Base-by-base conservation (phyloP, 352 stramenopile genomes). In the Globisporangium viniferum region DNA sequence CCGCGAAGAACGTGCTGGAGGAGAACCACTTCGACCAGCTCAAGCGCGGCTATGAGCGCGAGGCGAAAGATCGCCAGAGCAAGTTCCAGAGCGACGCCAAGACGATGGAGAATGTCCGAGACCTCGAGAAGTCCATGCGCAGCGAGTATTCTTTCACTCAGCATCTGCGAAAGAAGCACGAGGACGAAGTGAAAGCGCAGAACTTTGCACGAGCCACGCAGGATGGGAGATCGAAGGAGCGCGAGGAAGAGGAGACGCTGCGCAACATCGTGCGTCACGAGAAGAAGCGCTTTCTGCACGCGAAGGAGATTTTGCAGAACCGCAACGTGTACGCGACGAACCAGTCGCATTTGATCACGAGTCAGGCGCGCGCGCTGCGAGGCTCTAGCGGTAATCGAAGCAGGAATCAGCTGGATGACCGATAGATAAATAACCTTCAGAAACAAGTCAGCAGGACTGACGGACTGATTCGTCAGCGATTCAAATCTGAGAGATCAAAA, bases 1-100 rank as follows among this genome's bases (percentile, higher is more conserved):
- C 89, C 0, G 89, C 89, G 22, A 94, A 94, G 72, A 89, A 78
- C 54, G 81, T 94, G 76, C 73, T 95, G 5, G 88, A 96, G 58
- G 85, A 92, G 66, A 91, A 82, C 46, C 84, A 92, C 65, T 93
- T 92, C 33, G 77, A 88, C 46, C 81, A 90, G 44, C 79, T 87
- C 31, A 72, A 82, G 63, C 67, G 75, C 12, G 84, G 87, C 33
- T 75, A 73, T 1, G 89, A 95, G 56, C 74, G 89, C 5, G 78
- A 87, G 44, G 86, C 80, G 0, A 69, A 73, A 10, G 73, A 76
- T 1, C 79, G 82, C 8, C 88, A 96, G 67, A 63, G 56, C 8
- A 81, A 72, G 8, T 76, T 79, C 36, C 83, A 92, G 61, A 29
- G 63, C 0, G 73, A 77, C 2, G 76, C 73, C 7, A 77, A 78